These are phyloP conservation scores for Alternaria metachromatica DNA, from an alignment of 2,329 filamentous ascomycete genomes.

Conservation along the genomic window DNA sequence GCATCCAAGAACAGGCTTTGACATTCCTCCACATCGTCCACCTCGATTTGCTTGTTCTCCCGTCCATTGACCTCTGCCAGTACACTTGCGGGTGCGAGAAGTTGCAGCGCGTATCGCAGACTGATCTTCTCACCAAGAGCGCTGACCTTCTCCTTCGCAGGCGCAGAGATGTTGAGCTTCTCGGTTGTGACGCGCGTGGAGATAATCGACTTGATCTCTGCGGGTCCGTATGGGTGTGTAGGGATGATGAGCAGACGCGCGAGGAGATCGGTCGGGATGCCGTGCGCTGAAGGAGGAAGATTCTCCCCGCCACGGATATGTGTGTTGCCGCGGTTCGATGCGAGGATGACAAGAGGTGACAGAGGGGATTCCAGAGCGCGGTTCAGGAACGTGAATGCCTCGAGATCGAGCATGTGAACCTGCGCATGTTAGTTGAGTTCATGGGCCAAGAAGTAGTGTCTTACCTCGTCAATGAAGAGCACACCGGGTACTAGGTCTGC, in stretches of 20 bases:
- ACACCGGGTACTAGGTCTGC: conserved; percentile 98
- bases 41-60: conserved; percentile 56
- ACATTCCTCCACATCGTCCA: conserved; percentile 63
- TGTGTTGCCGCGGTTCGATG: conserved; percentile 93
- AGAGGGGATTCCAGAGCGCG: conserved; percentile 95
- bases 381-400: conserved; percentile 99
- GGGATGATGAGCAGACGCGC: conserved; percentile 94
- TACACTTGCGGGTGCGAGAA: conserved; percentile 89
- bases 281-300: conserved; percentile 74
- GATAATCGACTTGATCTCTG: conserved; percentile 93
- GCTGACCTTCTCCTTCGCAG: conserved; percentile 85
- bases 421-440: conserved; percentile 48
- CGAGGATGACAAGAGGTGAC: conserved; percentile 95
- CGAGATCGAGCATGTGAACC: conserved; percentile 99
- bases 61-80: conserved; percentile 73
- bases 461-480: conserved; percentile 96
- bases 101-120: conserved; percentile 88
- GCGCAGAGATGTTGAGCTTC: conserved; percentile 77
- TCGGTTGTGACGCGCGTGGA: conserved; percentile 83
- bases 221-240: conserved; percentile 83
- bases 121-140: conserved; percentile 88
- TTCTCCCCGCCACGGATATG: conserved; percentile 85
- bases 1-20: conserved; percentile 58
- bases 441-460: conserved; percentile 8
- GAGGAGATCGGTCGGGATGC: conserved; percentile 91